phyloP scores from a whole-genome alignment of 2,329 filamentous ascomycete genomes.

The Apiospora kogelbergensis region DNA sequence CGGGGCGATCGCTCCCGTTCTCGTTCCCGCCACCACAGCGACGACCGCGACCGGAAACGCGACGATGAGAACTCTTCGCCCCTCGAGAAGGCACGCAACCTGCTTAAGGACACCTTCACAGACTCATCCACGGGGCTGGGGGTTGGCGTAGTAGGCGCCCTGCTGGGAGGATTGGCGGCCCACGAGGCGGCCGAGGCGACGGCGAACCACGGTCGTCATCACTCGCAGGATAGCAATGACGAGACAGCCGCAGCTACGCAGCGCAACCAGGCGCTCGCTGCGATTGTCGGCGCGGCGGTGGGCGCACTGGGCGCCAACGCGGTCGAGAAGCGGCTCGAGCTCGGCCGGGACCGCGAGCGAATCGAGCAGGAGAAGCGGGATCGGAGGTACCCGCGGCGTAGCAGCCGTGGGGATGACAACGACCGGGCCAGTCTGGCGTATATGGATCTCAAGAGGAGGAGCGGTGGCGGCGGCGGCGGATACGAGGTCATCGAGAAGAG shows the following conservation, averaged over 20 bases:
- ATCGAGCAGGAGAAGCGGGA: constrained; percentile 24
- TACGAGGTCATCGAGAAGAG: constrained; percentile 20
- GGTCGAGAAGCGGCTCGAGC: constrained; percentile 31
- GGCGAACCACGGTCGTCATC: constrained; percentile 26
- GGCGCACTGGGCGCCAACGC: constrained; percentile 53
- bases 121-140: constrained; percentile 49
- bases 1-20: not conserved
- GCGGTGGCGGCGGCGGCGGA: not conserved
- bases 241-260: constrained; percentile 29
- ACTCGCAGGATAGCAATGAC: constrained; percentile 22
- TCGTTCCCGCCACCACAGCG: not conserved
- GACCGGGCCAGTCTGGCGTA: constrained; percentile 3
- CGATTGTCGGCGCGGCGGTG: constrained; percentile 54
- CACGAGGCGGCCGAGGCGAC: constrained; percentile 46
- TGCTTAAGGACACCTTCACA: constrained; percentile 47
- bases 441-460: not conserved
- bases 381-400: constrained; percentile 20
- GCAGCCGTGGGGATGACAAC: constrained; percentile 13
- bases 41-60: not conserved
- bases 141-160: constrained; percentile 51
- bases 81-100: constrained; percentile 39
- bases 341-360: constrained; percentile 26
- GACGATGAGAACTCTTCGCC: constrained; percentile 24
- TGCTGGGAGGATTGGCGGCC: constrained; percentile 55
- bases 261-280: constrained; percentile 43